Percentiles rank a stretch among this genome's conserved stretches.
phyloP scores from a whole-genome alignment of 306 rosid genomes.

The Cicer cuneatum region DNA sequence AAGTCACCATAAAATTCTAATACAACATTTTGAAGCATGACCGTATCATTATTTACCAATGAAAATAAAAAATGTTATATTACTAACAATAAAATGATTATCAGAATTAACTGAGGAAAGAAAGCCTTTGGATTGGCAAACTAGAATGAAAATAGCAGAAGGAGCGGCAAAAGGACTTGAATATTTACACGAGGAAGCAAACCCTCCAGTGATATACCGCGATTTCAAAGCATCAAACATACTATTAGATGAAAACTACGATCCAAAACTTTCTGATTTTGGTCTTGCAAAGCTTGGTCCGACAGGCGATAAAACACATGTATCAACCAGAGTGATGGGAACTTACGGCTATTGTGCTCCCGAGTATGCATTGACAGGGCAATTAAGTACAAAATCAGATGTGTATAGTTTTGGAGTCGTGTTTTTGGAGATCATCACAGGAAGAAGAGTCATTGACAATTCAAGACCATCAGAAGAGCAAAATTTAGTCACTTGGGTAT shows the following conservation, averaged over 20 bases:
- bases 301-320: constrained; percentile 68
- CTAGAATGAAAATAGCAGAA: constrained; percentile 79
- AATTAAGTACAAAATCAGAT: constrained; percentile 78
- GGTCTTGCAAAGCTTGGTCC: constrained; percentile 95
- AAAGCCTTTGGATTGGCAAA: constrained; percentile 73
- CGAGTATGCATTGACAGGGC: constrained; percentile 86
- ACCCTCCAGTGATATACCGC: constrained; percentile 87
- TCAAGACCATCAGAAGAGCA: constrained; percentile 69
- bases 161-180: constrained; percentile 94
- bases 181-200: constrained; percentile 73
- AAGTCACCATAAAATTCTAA: background rate
- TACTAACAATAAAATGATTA: constrained; percentile 19
- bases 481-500: constrained; percentile 84
- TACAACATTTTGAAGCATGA: background rate
- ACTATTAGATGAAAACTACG: constrained; percentile 67
- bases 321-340: constrained; percentile 97
- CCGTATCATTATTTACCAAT: too few relatives aligned
- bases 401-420: constrained; percentile 90
- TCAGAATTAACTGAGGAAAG: constrained; percentile 52
- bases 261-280: constrained; percentile 87
- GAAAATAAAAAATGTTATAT: background rate
- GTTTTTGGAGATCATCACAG: constrained; percentile 82
- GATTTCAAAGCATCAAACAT: constrained; percentile 93
- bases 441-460: constrained; percentile 83
- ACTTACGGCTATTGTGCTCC: constrained; percentile 98